Base-by-base conservation (phyloP, 2,329 filamentous ascomycete genomes). In the Cladosporium sp. region DNA sequence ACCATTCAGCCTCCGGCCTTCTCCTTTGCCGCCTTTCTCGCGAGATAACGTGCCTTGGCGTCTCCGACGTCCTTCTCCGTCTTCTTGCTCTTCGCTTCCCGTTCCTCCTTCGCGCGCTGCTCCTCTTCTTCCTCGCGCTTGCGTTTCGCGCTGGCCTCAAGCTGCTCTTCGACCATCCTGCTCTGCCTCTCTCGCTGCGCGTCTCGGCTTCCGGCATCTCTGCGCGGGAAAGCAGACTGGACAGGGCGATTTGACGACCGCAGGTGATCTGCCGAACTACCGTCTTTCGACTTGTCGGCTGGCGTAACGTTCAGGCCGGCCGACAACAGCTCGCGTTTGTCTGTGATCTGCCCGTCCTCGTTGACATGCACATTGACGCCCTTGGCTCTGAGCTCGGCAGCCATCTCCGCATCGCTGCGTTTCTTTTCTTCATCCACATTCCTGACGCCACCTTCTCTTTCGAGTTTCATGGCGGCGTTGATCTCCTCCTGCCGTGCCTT, bases 321-420 rank as follows among this genome's bases (percentile, higher is more conserved):
- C 43, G 74, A 78, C 6, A 95, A 78, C 8, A 93, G 74, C 66
- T 93, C 84, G n/a, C 87, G 78, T 74, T 90, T 92, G 66, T 95
- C 88, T 22, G 89, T 85, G 1, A 93, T 84, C 65, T 91, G 82
- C 0, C 88, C 88, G 37, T 93, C 88, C 56, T 93, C 88, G 62
- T 92, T 92, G 61, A 92, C 71, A 7, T 82, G 79, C 37, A 93
- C 79, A 72, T 83, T 57, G 74, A 75, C 73, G 22, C 79, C 80
- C 58, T 76, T 82, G 37, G 80, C 77, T 50, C 84, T 85, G 49
- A 89, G 77, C 62, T 87, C 84, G 44, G 74, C 77, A 4, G 85
- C 85, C n/a, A 83, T 63, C 33, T 90, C 80, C 2, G 78, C 79
- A 14, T 84, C 83, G 0, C 51, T 72, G 67, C 37, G 70, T 68